Evolutionary conservation across 108 stramenopile species (phyloP), one percentile per base, ranked within the genome.

Genomic region (Cyclotella baltica): DNA sequence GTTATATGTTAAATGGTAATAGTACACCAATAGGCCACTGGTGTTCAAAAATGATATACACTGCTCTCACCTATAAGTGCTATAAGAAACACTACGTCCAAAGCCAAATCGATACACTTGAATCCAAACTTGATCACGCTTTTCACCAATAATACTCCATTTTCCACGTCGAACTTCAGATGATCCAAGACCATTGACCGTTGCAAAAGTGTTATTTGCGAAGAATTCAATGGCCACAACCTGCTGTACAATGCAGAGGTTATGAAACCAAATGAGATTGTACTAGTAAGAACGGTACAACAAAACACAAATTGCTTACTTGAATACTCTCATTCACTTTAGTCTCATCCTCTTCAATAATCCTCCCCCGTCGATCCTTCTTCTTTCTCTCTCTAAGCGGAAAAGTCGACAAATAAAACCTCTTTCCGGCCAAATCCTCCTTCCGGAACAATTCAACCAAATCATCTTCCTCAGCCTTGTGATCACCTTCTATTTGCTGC

Each of bases 91-190:
- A 34, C 84, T 83, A 34, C 93, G 74, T 35, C 93, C 93, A 77
- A 91, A 94, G 0, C 93, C 93, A 80, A 94, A 94, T 10, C 91
- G 83, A 73, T 77, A 88, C 8, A 92, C 85, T 76, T 88, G 87
- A 89, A 94, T 94, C 93, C 93, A 94, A 13, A 94, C 65, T 53
- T 92, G 88, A 85, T 94, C 91, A 0, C 85, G 59, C 35, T 88
- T 72, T n/a, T 88, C 66, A 22, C 91, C 93, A 48, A 94, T 77
- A 46, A 92, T 80, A 62, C 86, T 80, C 83, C 88, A 94, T 74
- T 88, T 92, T 13, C 93, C 93, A 5, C 93, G 83, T 50, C 92
- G 68, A 57, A 92, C 77, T 10, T 77, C 85, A 15, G 85, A 73
- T 29, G 78, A 80, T 25, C 93, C 93, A 36, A 92, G 63, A 10